Evolutionary conservation across 2,329 filamentous ascomycete species (phyloP), one percentile per base, ranked within the genome.

Genomic region (Metarhizium humberi): DNA sequence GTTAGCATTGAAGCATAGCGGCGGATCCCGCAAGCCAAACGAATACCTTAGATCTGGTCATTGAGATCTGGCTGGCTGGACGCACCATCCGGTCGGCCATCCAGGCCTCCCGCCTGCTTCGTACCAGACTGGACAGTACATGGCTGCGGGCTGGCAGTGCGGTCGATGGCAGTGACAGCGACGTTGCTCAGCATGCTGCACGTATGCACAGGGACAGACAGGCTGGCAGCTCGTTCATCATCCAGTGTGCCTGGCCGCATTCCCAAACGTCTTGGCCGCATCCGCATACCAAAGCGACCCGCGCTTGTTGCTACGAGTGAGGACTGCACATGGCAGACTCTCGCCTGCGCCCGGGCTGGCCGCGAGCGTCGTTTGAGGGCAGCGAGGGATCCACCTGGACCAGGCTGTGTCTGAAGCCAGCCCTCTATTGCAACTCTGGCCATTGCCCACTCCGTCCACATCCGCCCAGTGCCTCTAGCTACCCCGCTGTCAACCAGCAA

Each of bases 11-110:
- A 48, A 48, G 45, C 45, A 30, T 30, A 14, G 25, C 45, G 51
- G 51, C 51, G 36, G 51, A 52, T 52, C 51, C 51, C 51, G 51
- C 25, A 47, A 46, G 38, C 51, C 51, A 52, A 52, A 52, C 42
- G 10, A 45, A 30, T 29, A 52, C 38, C n/a, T 47, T 47, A 52
- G 51, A 46, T 46, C 51, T 29, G 4, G 42, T 45, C n/a, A 45
- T 48, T 6, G 11, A 29, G 45, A 48, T 48, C 42, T 45, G 20
- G 45, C 25, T n/a, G 25, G 45, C 45, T 6, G 7, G 30, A 48
- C 8, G 11, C 45, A 14, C 6, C 18, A n/a, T 48, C 16, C 32
- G 16, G 45, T 30, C 45, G 43, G 6, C 43, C 43, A 46, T 8
- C 32, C 10, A 11, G 32, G 5, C 32, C 32, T 34, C 25, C 25